Evolutionary conservation across 352 stramenopile species (phyloP).

Genomic region (Phytophthora pini): DNA sequence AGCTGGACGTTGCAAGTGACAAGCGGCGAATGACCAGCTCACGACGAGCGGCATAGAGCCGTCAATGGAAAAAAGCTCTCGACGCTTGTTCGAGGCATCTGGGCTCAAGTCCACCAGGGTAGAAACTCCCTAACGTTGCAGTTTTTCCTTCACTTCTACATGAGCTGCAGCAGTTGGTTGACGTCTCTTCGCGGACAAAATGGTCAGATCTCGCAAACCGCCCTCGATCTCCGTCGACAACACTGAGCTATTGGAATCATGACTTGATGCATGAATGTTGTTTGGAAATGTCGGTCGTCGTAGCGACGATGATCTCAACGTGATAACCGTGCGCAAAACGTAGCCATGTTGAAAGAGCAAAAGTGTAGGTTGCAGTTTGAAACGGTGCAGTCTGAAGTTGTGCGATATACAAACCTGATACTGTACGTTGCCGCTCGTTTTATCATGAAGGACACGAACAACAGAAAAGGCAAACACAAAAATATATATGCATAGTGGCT

Average conservation of each 20-base stretch:
- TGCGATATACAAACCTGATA: background rate
- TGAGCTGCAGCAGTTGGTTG: conserved; percentile 9
- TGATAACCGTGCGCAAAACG: conserved; percentile 2
- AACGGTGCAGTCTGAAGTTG: conserved; percentile 22
- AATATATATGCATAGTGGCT: conserved; percentile 35
- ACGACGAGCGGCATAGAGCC: conserved; percentile 31
- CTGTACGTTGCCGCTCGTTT: background rate
- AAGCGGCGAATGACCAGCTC: conserved; percentile 30
- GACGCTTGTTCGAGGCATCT: conserved; percentile 6
- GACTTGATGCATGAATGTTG: no score
- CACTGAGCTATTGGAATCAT: no score
- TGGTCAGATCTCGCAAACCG: background rate
- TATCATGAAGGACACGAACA: background rate
- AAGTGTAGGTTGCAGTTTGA: conserved; percentile 38
- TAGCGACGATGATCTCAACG: conserved; percentile 8
- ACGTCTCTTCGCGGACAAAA: conserved; percentile 1
- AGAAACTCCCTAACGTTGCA: background rate
- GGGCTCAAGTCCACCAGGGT: background rate
- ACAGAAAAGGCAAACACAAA: conserved; percentile 19
- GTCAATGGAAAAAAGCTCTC: conserved; percentile 9
- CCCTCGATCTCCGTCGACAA: background rate
- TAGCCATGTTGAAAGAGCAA: conserved; percentile 31
- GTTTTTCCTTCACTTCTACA: conserved; percentile 7
- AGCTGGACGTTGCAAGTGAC: conserved; percentile 35
- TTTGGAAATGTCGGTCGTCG: conserved; percentile 7